A percentile compares a stretch with the other conserved stretches of the same genome.
These are phyloP conservation scores for Penicillium manginii DNA, from an alignment of 495 filamentous ascomycete genomes.

Conservation along the genomic window DNA sequence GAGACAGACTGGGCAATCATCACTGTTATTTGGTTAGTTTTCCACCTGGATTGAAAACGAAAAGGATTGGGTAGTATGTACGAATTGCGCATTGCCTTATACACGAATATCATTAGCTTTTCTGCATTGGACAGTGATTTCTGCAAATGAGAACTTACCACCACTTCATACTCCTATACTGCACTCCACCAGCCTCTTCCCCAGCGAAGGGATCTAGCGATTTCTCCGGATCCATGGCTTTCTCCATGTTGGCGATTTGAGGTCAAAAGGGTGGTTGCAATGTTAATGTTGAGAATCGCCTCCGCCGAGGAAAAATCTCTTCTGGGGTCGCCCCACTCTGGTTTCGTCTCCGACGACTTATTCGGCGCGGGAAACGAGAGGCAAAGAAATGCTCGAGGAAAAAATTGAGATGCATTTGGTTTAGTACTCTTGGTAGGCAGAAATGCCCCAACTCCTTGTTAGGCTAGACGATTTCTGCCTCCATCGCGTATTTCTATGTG, in stretches of 20 bases:
- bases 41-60: background rate
- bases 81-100: slow-evolving; percentile 33
- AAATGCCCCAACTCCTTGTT: no score
- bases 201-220: slow-evolving; percentile 39
- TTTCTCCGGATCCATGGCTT: slow-evolving; percentile 20
- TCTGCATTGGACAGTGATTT: background rate
- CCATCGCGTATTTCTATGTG: no score
- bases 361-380: background rate
- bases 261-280: background rate
- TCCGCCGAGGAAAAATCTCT: background rate
- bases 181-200: slow-evolving; percentile 38
- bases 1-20: slow-evolving; percentile 68
- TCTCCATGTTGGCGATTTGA: slow-evolving; percentile 8
- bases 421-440: no score
- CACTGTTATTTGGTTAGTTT: slow-evolving; percentile 29
- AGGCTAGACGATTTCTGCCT: no score
- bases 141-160: slow-evolving; percentile 30
- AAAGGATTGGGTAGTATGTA: slow-evolving; percentile 13
- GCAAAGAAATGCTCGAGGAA: background rate
- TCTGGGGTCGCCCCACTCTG: slow-evolving; percentile 1
- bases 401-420: background rate
- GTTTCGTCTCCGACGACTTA: background rate
- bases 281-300: slow-evolving; percentile 1
- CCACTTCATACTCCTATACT: slow-evolving; percentile 45
- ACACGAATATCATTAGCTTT: slow-evolving; percentile 4